phyloP scores from a whole-genome alignment of 2,329 filamentous ascomycete species.

The Davidsoniella virescens region DNA sequence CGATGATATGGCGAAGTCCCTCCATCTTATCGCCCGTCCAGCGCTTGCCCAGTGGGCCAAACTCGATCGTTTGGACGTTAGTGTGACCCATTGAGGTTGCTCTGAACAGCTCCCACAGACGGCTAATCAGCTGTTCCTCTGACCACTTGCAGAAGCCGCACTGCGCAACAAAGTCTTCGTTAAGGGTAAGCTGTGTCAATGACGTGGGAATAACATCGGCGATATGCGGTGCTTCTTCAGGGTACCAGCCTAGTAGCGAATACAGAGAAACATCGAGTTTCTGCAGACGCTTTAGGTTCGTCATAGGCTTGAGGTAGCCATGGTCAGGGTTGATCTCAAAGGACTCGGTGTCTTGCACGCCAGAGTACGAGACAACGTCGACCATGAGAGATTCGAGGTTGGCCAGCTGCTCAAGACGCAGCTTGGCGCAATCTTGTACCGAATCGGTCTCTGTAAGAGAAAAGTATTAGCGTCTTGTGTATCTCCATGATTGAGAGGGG shows the following conservation, averaged over 20 bases:
- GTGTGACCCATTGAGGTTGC: constrained; percentile 8
- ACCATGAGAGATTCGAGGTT: constrained; percentile 8
- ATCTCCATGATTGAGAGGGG: neutral
- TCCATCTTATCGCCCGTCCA: constrained; percentile 9
- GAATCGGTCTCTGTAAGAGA: neutral
- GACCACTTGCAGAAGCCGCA: constrained; percentile 7
- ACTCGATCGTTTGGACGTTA: constrained; percentile 6
- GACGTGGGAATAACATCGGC: constrained; percentile 10
- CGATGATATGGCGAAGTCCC: constrained; percentile 1
- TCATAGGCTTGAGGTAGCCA: constrained; percentile 7
- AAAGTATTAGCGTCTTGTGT: neutral
- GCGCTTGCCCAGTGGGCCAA: constrained; percentile 10
- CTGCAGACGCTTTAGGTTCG: constrained; percentile 9
- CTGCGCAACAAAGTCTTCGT: constrained; percentile 7
- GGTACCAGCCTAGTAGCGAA: constrained; percentile 10
- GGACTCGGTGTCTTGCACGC: neutral
- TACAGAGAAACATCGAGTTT: constrained; percentile 6
- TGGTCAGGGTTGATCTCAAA: constrained; percentile 1
- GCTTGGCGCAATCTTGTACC: constrained; percentile 6
- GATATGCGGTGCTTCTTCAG: constrained; percentile 9
- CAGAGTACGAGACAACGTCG: constrained; percentile 5
- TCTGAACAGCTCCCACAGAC: constrained; percentile 7
- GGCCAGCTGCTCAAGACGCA: constrained; percentile 9
- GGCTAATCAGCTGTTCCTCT: constrained; percentile 4
- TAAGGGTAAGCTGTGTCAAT: constrained; percentile 8